Conservation (phyloP, 192 early-diverging fungal genomes). For the Allomyces arbusculus region DNA sequence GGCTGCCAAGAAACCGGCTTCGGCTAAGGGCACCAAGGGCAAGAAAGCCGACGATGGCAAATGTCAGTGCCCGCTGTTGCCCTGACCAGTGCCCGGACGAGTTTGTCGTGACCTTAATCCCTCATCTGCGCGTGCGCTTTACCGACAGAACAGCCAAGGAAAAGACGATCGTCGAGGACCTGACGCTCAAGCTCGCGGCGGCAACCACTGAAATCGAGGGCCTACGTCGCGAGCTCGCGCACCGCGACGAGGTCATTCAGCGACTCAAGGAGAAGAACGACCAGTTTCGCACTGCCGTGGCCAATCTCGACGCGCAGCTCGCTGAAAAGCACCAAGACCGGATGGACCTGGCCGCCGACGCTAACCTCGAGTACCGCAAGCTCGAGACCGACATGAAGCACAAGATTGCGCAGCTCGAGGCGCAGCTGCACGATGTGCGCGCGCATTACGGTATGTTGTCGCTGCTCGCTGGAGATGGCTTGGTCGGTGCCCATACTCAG, state of each 20-base stretch:
- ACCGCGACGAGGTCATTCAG: neutral
- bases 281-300: neutral
- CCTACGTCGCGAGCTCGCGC: neutral
- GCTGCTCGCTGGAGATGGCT: neutral
- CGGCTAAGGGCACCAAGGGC: neutral
- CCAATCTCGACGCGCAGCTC: neutral
- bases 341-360: neutral
- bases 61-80: neutral
- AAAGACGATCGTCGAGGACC: neutral
- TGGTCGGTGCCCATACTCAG: neutral
- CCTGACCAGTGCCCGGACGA: no score
- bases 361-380: neutral
- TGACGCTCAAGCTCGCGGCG: neutral
- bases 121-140: no score
- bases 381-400: neutral
- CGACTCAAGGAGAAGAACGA: neutral
- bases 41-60: neutral
- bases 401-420: neutral
- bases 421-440: neutral
- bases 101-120: no score
- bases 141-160: neutral
- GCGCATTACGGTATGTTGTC: no score
- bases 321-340: neutral
- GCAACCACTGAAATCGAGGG: neutral
- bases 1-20: no score